Percentiles rank a stretch among this genome's conserved stretches.
These are phyloP conservation scores for Saccharata proteae DNA, from an alignment of 2,329 filamentous ascomycete genomes.

Conservation along the genomic window DNA sequence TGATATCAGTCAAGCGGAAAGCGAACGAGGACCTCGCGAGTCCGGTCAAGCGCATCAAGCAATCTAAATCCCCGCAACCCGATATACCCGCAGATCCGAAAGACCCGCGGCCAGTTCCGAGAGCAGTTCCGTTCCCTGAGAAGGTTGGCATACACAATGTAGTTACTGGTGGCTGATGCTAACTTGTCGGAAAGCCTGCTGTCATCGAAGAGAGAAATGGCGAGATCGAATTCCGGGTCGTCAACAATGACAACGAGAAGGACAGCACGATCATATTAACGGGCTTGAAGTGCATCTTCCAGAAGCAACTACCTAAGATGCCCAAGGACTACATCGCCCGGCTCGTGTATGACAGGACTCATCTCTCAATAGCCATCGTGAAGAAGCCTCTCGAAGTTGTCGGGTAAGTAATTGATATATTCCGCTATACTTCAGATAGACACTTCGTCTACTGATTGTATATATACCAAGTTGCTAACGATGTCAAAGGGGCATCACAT, in stretches of 20 bases:
- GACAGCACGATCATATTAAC: slow-evolving; percentile 91
- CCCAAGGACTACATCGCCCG: slow-evolving; percentile 98
- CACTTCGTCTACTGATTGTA: too few relatives aligned
- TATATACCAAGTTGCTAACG: slow-evolving; percentile 12
- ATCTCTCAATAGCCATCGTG: slow-evolving; percentile 92
- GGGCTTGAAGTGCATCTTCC: slow-evolving; percentile 93
- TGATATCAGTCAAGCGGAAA: slow-evolving; percentile 62
- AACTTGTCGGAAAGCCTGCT: slow-evolving; percentile 48
- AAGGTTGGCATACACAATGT: slow-evolving; percentile 45
- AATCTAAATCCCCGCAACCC: slow-evolving; percentile 12
- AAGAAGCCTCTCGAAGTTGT: slow-evolving; percentile 95
- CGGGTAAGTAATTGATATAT: slow-evolving; percentile 30
- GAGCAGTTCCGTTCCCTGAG: slow-evolving; percentile 75
- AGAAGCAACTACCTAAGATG: slow-evolving; percentile 98
- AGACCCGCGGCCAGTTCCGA: slow-evolving; percentile 35
- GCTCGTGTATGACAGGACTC: slow-evolving; percentile 91
- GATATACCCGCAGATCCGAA: slow-evolving; percentile 25
- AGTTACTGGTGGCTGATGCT: slow-evolving; percentile 10
- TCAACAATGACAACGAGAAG: slow-evolving; percentile 85
- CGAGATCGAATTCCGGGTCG: slow-evolving; percentile 92
- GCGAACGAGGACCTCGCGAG: slow-evolving; percentile 51
- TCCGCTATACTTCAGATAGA: background rate
- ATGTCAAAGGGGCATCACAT: slow-evolving; percentile 70
- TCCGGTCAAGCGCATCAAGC: slow-evolving; percentile 46
- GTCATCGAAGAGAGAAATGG: slow-evolving; percentile 88